Base-by-base conservation (phyloP, 2,329 filamentous ascomycete genomes). In the Beauveria scarabaeidicola region DNA sequence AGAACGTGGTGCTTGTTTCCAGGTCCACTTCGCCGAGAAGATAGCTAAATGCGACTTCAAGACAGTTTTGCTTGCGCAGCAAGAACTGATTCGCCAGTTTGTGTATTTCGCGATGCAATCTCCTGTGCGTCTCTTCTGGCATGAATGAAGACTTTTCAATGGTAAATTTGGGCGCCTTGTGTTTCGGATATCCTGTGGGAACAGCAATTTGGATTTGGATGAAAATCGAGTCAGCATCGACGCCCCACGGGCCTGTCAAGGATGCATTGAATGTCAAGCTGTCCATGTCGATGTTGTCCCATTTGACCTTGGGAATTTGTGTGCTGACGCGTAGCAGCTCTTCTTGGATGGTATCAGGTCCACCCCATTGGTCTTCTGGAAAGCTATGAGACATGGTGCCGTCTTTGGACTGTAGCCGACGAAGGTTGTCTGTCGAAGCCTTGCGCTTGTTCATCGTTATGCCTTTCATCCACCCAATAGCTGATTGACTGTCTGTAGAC, bases 401-500 rank as follows among this genome's bases (percentile, higher is more conserved):
- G 70, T 81, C 76, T 73, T 82, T 74, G 63, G 82, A 76, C 66
- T 78, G 70, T 67, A 80, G 70, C 69, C 81, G 74, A 69, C 70
- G 71, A 10, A 66, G 63, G 10, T 64, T 66, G 44, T 76, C 75
- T 13, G 72, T 66, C 1, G 74, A 74, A 1, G 74, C 68, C 64
- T 80, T 83, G 58, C 78, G 75, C 69, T 81, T 84, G 52, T 78
- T 84, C 75, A 86, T 84, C 36, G 80, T 85, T 61, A 88, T 84
- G 5, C 85, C 84, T 66, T 83, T 86, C 81, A 88, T 87, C 85
- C 85, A 88, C 15, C 81, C 83, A 58, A 88, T 84, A 63, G 87
- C 84, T 23, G 81, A 78, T 51, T 80, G 76, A 59, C 75, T 80
- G 41, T 76, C 74, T 60, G 83, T 78, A 27, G 71, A 59, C 19